Base-by-base conservation (phyloP, 768 basidiomycete genomes). In the Termitomyces sp. region DNA sequence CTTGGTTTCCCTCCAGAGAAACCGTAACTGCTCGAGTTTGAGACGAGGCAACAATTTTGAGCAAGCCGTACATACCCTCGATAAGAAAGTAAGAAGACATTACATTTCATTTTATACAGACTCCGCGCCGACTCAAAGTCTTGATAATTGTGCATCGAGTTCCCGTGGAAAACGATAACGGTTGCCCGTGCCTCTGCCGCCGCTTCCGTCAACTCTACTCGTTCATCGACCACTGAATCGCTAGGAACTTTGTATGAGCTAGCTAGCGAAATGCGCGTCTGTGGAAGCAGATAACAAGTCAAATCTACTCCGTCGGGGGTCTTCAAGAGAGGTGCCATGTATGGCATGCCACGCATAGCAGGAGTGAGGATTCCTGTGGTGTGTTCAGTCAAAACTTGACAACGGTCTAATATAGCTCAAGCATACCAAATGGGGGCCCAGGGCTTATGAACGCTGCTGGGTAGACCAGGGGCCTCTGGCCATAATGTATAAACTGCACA, bases 11-110 rank as follows among this genome's bases (percentile, higher is more conserved):
- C 95, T 60, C 89, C 85, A 4, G 89, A 93, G 16, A 72, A 75
- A 2, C 92, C 92, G 65, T 95, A 96, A 5, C 93, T 93, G 54
- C 7, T 48, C 26, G 8, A 46, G 33, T 45, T 18, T 37, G 24
- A 42, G 4, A 42, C n/a, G n/a, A 1, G 2, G 6, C 3, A 7
- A 22, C n/a, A 14, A 20, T 12, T 36, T 26, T 6, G 7, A 44
- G n/a, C n/a, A 16, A 51, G 18, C 30, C 30, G 14, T 18, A 72
- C 85, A 55, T 65, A 89, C 88, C 94, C 94, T 56, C 95, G 78
- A 70, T 98, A 98, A 44, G 91, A 93, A 5, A 94, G 71, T 77
- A 94, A 87, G 48, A 97, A 74, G 0, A 95, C 92, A 63, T 95
- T 94, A 67, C 90, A 95, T 20, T 85, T 79, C 79, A 86, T 80